Conservation (phyloP, 805 yeast genomes). For the Millerozyma miso region DNA sequence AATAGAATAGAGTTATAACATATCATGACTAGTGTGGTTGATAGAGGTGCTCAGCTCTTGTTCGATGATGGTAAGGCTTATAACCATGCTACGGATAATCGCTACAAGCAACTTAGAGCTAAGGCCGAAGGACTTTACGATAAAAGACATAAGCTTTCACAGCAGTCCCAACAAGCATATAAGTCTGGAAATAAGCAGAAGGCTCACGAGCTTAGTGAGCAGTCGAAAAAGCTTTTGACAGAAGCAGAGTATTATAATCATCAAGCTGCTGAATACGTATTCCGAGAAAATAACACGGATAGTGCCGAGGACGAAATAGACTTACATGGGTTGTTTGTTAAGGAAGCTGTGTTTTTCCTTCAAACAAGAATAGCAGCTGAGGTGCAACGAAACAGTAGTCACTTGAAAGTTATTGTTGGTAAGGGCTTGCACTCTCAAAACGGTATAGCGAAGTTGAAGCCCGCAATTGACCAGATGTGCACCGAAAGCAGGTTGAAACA, state of each 20-base stretch:
- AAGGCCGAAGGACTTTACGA: slow-evolving; percentile 66
- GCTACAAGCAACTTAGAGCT: slow-evolving; percentile 59
- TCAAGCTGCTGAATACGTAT: slow-evolving; percentile 87
- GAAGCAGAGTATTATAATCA: slow-evolving; percentile 68
- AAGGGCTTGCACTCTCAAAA: slow-evolving; percentile 82
- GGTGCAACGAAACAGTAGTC: slow-evolving; percentile 52
- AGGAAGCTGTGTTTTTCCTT: slow-evolving; percentile 78
- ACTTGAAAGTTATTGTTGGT: slow-evolving; percentile 82
- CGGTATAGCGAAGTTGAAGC: slow-evolving; percentile 83
- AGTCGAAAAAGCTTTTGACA: slow-evolving; percentile 55
- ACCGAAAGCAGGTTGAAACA: slow-evolving; percentile 56
- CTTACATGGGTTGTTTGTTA: slow-evolving; percentile 85
- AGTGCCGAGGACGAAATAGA: slow-evolving; percentile 85
- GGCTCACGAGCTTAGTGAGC: slow-evolving; percentile 70
- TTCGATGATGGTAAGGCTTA: slow-evolving; percentile 46
- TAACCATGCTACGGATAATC: slow-evolving; percentile 66
- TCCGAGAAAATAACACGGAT: slow-evolving; percentile 82
- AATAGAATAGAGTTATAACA: neutral
- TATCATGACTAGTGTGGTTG: slow-evolving; percentile 9
- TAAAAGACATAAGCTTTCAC: slow-evolving; percentile 51
- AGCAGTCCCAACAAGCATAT: slow-evolving; percentile 74
- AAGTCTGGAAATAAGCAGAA: slow-evolving; percentile 64
- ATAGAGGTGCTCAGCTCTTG: slow-evolving; percentile 24
- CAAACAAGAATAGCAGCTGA: slow-evolving; percentile 71
- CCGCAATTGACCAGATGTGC: slow-evolving; percentile 82